Evolutionary conservation across 169 alveolate genomes (phyloP), one percentile per base, ranked within the genome.

Genomic region (Neospora caninum): DNA sequence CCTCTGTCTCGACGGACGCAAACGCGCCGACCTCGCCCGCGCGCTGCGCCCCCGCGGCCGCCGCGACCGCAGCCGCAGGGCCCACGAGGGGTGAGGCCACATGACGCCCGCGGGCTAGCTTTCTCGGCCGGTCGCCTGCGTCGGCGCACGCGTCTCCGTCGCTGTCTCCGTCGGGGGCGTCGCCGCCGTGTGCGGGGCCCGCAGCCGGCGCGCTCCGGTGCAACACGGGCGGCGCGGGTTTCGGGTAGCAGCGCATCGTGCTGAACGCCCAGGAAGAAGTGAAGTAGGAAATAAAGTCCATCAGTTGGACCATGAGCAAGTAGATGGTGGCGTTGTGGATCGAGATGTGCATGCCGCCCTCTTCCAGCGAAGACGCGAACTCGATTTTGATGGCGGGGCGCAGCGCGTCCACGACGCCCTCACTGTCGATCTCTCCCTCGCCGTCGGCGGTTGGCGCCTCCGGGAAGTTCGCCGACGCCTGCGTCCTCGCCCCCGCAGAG

Each of bases 321-420:
- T 96, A 95, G 22, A 96, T 94, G 42, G 93, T 96, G 29, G 95
- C 95, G 82, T 96, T 95, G 2, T 95, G 88, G 34, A 96, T 93
- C 87, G 88, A 87, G 29, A 95, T 78, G 42, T 95, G 97, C 83
- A 96, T 92, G 67, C 53, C 67, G 20, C 92, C 88, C 58, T 92
- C 95, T 36, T 80, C 39, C 16, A 92, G 92, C 0, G 95, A 92
- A 0, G 95, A 92, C 10, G 88, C 95, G 39, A 92, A 92, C 88
- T 92, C 95, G 36, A 92, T 82, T 41, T 83, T 43, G 53, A 92
- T 70, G 16, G 84, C 95, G 10, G 95, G 92, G 0, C 29, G 80
- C 25, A 36, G 43, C 9, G 84, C 42, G 9, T 73, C 42, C 39
- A 31, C 27, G 9, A 7, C 80, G 38, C 80, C 80, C 13, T n/a